Base-by-base conservation (phyloP, 2,329 filamentous ascomycete species). In the Cladobotryum protrusum region DNA sequence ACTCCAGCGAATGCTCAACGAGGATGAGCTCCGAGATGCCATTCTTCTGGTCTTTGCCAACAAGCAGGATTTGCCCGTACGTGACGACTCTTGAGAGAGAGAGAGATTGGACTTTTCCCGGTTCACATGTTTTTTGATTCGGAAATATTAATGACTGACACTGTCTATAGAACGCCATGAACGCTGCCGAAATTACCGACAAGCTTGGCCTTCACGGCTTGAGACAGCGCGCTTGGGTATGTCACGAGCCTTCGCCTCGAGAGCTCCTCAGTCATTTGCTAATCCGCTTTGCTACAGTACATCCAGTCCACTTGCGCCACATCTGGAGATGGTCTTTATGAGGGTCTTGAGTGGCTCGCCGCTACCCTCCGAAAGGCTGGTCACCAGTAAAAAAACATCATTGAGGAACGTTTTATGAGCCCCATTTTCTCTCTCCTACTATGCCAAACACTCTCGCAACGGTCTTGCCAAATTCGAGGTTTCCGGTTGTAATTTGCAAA, bases 301-400 rank as follows among this genome's bases (percentile, higher is more conserved):
- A 97, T 97, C 76, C 92, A 97, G 90, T 96, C 92, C 60, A 97
- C 93, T 71, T 97, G 92, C 79, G 92, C 92, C 72, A 97, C 93
- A 63, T 96, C 91, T 61, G 92, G 92, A 82, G 93, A 97, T 74
- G 92, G 92, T 89, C 87, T 97, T 67, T 97, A 97, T 76, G 92
- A 97, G 78, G 92, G 92, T 85, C 89, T 97, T 67, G 91, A 92
- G 78, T 92, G 88, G 87, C 84, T 91, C 67, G 86, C 86, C 71
- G 85, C 82, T 71, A 87, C 86, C 67, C 83, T 93, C 72, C 83
- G 85, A 73, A 91, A 91, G 81, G 76, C 79, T 65, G 79, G 78
- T 64, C 77, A 80, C 66, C 75, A 81, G 72, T 83, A 83, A 74
- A 76, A 63, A 62, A 57, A n/a, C n/a, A 57, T 56, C 53, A 54